phyloP scores from a whole-genome alignment of 495 filamentous ascomycete genomes.

The Mytilinidion resinicola region DNA sequence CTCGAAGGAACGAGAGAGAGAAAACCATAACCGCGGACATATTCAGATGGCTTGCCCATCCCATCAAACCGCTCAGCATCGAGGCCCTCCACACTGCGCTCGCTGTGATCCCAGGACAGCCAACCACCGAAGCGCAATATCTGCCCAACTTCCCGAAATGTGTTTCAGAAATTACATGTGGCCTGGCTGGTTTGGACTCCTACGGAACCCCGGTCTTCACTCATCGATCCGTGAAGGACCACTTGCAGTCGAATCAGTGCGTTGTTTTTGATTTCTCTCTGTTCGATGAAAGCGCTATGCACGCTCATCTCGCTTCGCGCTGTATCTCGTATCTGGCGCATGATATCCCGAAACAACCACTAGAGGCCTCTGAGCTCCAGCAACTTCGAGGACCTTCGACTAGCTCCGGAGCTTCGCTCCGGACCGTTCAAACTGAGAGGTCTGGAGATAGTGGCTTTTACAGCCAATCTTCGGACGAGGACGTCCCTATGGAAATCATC shows the following conservation, averaged over 20 bases:
- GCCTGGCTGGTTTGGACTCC: conserved; percentile 11
- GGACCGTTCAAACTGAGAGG: conserved; percentile 11
- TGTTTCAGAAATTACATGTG: conserved; percentile 15
- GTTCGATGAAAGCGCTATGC: conserved; percentile 12
- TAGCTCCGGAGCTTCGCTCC: conserved; percentile 11
- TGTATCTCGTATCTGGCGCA: conserved; percentile 23
- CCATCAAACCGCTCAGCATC: conserved; percentile 11
- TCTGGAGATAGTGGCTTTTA: conserved; percentile 24
- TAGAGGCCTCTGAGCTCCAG: conserved; percentile 5
- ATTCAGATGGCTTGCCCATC: conserved; percentile 17
- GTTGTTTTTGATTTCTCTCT: conserved; percentile 10
- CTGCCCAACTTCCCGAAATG: conserved; percentile 9
- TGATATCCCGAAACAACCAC: conserved; percentile 17
- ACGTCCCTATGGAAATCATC: not conserved
- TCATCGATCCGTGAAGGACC: conserved; percentile 14
- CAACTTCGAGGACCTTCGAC: not conserved
- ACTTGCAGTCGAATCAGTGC: conserved; percentile 12
- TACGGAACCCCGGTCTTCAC: conserved; percentile 7
- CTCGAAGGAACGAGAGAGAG: conserved; percentile 2
- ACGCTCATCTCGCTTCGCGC: conserved; percentile 18
- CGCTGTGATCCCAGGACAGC: conserved; percentile 12
- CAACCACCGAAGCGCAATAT: conserved; percentile 1
- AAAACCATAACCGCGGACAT: conserved; percentile 9
- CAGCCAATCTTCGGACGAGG: conserved; percentile 12
- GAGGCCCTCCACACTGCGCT: conserved; percentile 6